These are phyloP conservation scores for Ogataea methylovora DNA, from an alignment of 805 yeast species.

Conservation along the genomic window DNA sequence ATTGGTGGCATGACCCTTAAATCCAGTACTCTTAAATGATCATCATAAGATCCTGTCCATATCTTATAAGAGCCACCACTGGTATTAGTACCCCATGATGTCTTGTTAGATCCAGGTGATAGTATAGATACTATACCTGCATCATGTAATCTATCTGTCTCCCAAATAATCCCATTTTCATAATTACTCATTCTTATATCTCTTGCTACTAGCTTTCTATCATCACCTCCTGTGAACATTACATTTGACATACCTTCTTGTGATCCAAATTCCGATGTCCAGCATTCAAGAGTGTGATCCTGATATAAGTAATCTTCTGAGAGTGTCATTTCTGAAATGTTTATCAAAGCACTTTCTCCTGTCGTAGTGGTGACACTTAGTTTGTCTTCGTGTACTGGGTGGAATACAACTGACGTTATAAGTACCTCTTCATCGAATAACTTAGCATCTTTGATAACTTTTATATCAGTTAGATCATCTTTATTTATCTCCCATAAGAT, in stretches of 20 bases:
- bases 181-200: slow-evolving; percentile 43
- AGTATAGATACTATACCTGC: slow-evolving; percentile 90
- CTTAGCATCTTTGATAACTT: slow-evolving; percentile 26
- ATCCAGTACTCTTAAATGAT: slow-evolving; percentile 62
- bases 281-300: slow-evolving; percentile 70
- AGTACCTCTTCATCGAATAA: slow-evolving; percentile 37
- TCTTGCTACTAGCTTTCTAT: slow-evolving; percentile 64
- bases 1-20: slow-evolving; percentile 42
- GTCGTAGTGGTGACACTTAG: slow-evolving; percentile 58
- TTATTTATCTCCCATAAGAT: slow-evolving; percentile 47
- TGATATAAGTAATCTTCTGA: slow-evolving; percentile 20
- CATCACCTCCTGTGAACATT: slow-evolving; percentile 88
- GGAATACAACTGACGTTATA: slow-evolving; percentile 59
- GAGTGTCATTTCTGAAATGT: slow-evolving; percentile 5
- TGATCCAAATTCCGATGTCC: slow-evolving; percentile 76
- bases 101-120: slow-evolving; percentile 29
- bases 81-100: slow-evolving; percentile 30
- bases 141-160: slow-evolving; percentile 55
- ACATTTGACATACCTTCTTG: slow-evolving; percentile 44
- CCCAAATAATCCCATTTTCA: slow-evolving; percentile 22
- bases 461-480: slow-evolving; percentile 12
- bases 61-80: slow-evolving; percentile 35
- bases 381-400: slow-evolving; percentile 30
- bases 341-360: slow-evolving; percentile 33
- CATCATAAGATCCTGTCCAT: slow-evolving; percentile 94